A percentile compares a stretch with the other conserved stretches of the same genome.
These are phyloP conservation scores for Talinum fruticosum DNA, from an alignment of 148 eudicot genomes.

Conservation along the genomic window DNA sequence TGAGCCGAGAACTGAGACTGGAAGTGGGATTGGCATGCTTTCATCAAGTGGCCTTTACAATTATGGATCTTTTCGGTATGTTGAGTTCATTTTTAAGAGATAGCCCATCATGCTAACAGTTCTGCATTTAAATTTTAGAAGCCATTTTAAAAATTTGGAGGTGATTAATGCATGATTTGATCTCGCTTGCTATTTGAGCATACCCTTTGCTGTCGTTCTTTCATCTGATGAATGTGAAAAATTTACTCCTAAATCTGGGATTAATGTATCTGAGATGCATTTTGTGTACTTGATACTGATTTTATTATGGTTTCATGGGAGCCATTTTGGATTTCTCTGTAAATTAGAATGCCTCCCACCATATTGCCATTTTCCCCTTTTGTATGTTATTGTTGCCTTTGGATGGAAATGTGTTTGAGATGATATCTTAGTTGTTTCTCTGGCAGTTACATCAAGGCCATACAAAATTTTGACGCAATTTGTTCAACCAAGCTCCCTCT, in stretches of 20 bases:
- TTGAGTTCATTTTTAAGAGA: conserved; percentile 10
- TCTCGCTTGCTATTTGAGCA: conserved; percentile 7
- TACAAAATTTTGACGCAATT: neutral
- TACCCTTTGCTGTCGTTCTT: neutral
- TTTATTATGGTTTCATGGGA: neutral
- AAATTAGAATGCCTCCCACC: neutral
- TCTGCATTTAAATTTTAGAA: neutral
- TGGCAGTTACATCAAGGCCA: neutral
- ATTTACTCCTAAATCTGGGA: neutral
- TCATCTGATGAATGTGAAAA: too few relatives aligned
- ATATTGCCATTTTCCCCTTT: too few relatives aligned
- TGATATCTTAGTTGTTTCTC: too few relatives aligned
- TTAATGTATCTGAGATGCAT: neutral
- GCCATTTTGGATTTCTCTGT: neutral
- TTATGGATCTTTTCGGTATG: conserved; percentile 79
- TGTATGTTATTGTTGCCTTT: too few relatives aligned
- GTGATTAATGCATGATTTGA: neutral
- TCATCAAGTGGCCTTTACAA: conserved; percentile 50
- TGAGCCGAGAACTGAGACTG: conserved; percentile 64
- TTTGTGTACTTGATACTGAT: neutral
- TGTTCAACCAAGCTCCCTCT: neutral
- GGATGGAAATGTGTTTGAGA: too few relatives aligned
- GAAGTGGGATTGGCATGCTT: conserved; percentile 50
- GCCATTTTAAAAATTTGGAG: neutral
- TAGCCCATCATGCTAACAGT: neutral